phyloP scores from a whole-genome alignment of 169 alveolate species.

The Nephromyces sp. region DNA sequence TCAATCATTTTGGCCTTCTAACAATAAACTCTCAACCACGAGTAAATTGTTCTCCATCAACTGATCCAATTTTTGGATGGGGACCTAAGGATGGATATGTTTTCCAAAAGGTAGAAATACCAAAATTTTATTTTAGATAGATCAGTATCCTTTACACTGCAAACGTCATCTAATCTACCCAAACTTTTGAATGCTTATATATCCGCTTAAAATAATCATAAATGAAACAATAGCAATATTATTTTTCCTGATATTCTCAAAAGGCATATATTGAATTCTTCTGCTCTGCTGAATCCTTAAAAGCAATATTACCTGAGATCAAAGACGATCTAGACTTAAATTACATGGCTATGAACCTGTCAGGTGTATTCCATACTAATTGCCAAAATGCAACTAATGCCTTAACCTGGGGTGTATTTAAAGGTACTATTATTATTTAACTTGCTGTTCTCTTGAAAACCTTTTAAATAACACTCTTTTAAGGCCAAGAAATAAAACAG shows the following conservation, averaged over 20 bases:
- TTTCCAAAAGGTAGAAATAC: slow-evolving; percentile 39
- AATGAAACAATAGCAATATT: too few species aligned
- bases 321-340: slow-evolving; percentile 32
- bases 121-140: too few species aligned
- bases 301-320: slow-evolving; percentile 5
- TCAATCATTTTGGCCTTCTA: slow-evolving; percentile 34
- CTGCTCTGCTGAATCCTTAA: slow-evolving; percentile 27
- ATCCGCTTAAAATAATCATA: too few species aligned
- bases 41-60: slow-evolving; percentile 44
- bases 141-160: too few species aligned
- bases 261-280: slow-evolving; percentile 51
- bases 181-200: not conserved
- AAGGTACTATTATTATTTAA: slow-evolving; percentile 15
- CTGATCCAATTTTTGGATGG: slow-evolving; percentile 55
- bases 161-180: too few species aligned
- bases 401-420: slow-evolving; percentile 62
- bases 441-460: not conserved
- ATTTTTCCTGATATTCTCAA: not conserved
- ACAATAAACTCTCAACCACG: slow-evolving; percentile 55
- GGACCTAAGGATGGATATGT: slow-evolving; percentile 56
- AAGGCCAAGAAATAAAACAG: slow-evolving; percentile 5
- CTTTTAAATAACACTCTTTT: not conserved
- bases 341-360: slow-evolving; percentile 41
- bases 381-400: slow-evolving; percentile 42
- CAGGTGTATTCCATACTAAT: slow-evolving; percentile 19